Conservation (phyloP, 1,284 basidiomycete species). For the Volvariella volvacea region DNA sequence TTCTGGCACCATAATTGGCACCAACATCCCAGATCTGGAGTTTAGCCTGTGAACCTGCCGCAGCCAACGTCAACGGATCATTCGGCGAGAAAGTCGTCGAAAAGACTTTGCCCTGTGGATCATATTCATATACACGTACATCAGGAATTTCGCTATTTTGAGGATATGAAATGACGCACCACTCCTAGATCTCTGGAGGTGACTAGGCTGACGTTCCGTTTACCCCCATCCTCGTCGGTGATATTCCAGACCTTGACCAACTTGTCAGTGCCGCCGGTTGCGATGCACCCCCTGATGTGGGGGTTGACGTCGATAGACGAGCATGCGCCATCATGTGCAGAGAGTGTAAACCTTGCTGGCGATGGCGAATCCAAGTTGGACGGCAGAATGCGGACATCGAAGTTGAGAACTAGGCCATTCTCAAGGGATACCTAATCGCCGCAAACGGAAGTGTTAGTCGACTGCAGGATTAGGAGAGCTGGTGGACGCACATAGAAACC, state of each 20-base stretch:
- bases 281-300: conserved; percentile 86
- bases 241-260: conserved; percentile 95
- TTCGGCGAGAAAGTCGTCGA: conserved; percentile 88
- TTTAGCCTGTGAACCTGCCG: conserved; percentile 89
- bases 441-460: neutral
- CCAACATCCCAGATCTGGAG: conserved; percentile 94
- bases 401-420: conserved; percentile 88
- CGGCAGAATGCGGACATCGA: conserved; percentile 82
- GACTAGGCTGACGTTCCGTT: conserved; percentile 82
- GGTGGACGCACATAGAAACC: conserved; percentile 74
- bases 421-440: conserved; percentile 76
- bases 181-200: conserved; percentile 90
- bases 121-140: too few species aligned
- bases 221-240: conserved; percentile 56
- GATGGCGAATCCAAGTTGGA: conserved; percentile 55
- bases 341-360: conserved; percentile 79
- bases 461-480: conserved; percentile 1
- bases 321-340: conserved; percentile 94
- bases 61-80: conserved; percentile 89
- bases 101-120: conserved; percentile 89
- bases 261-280: conserved; percentile 92
- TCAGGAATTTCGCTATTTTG: conserved; percentile 5
- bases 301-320: conserved; percentile 90
- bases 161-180: conserved; percentile 43
- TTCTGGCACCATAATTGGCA: conserved; percentile 70